A percentile compares a stretch with the other conserved stretches of the same genome.
These are phyloP conservation scores for Talaromyces liani DNA, from an alignment of 495 filamentous ascomycete genomes.

Conservation along the genomic window DNA sequence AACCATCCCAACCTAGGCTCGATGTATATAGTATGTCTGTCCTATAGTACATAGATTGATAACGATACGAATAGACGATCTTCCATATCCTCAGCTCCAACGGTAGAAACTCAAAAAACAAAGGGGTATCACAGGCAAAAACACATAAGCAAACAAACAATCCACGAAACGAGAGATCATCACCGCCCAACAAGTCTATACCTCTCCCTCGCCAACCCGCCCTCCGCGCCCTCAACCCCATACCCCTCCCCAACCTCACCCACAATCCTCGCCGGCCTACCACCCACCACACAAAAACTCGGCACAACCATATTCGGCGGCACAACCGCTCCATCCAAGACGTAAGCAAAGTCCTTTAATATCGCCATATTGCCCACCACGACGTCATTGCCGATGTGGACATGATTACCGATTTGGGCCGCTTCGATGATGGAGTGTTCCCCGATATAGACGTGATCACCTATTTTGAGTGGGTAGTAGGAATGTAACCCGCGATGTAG, in stretches of 20 bases:
- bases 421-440: conserved; percentile 67
- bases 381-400: conserved; percentile 66
- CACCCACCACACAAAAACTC: conserved; percentile 78
- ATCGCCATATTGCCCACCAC: conserved; percentile 80
- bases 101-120: not conserved
- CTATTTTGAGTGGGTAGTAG: conserved; percentile 82
- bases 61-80: not conserved
- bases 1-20: not conserved
- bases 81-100: not conserved
- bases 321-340: conserved; percentile 76
- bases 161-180: conserved; percentile 15
- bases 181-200: conserved; percentile 35
- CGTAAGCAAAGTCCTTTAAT: conserved; percentile 72
- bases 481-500: conserved; percentile 49
- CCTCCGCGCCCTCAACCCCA: conserved; percentile 46
- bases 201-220: conserved; percentile 39
- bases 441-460: conserved; percentile 86
- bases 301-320: conserved; percentile 86
- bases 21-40: not conserved
- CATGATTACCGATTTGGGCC: conserved; percentile 70
- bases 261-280: conserved; percentile 71
- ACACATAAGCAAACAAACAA: not conserved
- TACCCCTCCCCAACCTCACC: conserved; percentile 82
- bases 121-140: not conserved
- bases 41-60: not conserved